A percentile compares a stretch with the other conserved stretches of the same genome.
Evolutionary conservation across 2,329 filamentous ascomycete genomes (phyloP).

Genomic region (Cytospora schulzeri): DNA sequence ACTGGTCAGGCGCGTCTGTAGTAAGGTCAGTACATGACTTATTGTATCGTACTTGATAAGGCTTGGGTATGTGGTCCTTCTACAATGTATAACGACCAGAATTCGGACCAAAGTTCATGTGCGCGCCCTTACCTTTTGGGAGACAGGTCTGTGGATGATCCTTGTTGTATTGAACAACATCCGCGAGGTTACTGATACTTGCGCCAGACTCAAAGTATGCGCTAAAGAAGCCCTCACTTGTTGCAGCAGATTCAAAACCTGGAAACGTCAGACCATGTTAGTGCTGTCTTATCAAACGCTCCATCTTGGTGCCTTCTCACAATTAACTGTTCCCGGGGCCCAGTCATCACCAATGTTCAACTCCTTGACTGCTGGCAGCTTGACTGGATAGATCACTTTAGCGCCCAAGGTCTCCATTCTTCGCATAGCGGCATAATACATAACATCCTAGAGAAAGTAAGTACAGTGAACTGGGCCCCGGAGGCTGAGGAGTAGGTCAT

Average conservation of each 20-base stretch:
- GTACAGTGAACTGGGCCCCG: background rate
- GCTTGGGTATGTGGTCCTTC: too few relatives aligned
- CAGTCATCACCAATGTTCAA: background rate
- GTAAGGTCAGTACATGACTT: background rate
- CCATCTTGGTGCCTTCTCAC: background rate
- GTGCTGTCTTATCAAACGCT: background rate
- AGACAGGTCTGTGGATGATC: background rate
- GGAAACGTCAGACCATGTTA: background rate
- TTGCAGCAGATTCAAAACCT: background rate
- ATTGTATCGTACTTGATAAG: background rate
- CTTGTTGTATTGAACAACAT: constrained; percentile 1
- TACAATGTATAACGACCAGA: too few relatives aligned
- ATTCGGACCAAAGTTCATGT: background rate
- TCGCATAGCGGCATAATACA: background rate
- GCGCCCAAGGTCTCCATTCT: background rate
- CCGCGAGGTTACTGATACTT: background rate
- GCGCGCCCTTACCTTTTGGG: background rate
- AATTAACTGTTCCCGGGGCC: background rate
- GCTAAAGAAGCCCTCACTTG: background rate
- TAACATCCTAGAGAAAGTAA: background rate
- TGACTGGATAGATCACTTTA: constrained; percentile 1
- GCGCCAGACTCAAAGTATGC: background rate
- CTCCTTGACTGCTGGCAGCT: background rate
- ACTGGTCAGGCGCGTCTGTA: background rate
- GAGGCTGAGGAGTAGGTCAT: background rate